These are phyloP conservation scores for Didymosphaeria variabile DNA, from an alignment of 2,329 filamentous ascomycete genomes.

Conservation along the genomic window DNA sequence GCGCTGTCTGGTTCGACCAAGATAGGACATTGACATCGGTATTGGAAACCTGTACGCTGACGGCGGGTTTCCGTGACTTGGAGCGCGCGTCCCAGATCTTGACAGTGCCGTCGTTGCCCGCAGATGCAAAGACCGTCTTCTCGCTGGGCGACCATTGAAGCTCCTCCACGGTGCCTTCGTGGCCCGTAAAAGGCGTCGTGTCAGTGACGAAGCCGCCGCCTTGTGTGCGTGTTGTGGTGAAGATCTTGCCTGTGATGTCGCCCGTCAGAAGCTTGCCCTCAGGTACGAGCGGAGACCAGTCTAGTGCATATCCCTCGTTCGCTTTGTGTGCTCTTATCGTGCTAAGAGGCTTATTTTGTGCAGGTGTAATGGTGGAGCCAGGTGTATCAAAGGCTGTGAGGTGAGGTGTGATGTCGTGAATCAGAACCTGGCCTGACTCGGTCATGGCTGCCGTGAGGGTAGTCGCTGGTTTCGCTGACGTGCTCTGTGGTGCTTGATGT, in stretches of 20 bases:
- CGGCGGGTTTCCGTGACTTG: slow-evolving; percentile 86
- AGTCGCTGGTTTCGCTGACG: slow-evolving; percentile 75
- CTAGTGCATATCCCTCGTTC: slow-evolving; percentile 90
- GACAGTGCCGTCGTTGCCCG: slow-evolving; percentile 91
- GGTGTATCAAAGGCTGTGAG: slow-evolving; percentile 89
- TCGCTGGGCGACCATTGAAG: slow-evolving; percentile 97
- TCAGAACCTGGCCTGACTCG: slow-evolving; percentile 85
- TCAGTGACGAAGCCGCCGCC: slow-evolving; percentile 92
- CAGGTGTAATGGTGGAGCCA: slow-evolving; percentile 78
- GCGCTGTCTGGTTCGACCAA: slow-evolving; percentile 88
- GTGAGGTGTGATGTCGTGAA: slow-evolving; percentile 93
- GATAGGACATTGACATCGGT: slow-evolving; percentile 96
- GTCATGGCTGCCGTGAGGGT: slow-evolving; percentile 93
- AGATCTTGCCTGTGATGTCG: slow-evolving; percentile 90
- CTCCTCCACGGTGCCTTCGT: slow-evolving; percentile 88
- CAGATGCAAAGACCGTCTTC: slow-evolving; percentile 91
- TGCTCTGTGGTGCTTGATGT: slow-evolving; percentile 78
- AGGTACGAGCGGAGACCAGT: slow-evolving; percentile 87
- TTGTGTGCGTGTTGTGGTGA: slow-evolving; percentile 83
- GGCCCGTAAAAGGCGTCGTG: slow-evolving; percentile 81
- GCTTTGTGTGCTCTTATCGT: slow-evolving; percentile 90
- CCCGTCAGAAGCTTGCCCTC: slow-evolving; percentile 89
- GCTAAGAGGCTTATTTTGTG: slow-evolving; percentile 86
- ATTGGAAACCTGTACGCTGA: slow-evolving; percentile 83
- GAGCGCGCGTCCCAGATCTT: slow-evolving; percentile 95